These are phyloP conservation scores for Lactarius sp. DNA, from an alignment of 768 basidiomycete species.

Conservation along the genomic window DNA sequence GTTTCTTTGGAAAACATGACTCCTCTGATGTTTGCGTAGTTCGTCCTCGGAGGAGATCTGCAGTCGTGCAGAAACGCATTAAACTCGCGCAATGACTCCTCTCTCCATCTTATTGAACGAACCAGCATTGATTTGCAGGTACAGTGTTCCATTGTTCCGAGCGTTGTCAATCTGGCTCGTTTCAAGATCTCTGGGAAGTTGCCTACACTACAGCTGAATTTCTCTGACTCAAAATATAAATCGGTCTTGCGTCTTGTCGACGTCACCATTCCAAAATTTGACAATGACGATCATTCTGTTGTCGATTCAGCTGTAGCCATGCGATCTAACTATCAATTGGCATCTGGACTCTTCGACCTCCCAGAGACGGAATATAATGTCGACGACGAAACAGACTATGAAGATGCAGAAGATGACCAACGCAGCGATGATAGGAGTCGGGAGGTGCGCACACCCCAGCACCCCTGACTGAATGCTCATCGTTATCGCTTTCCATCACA, in stretches of 20 bases:
- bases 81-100: conserved; percentile 46
- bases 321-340: conserved; percentile 44
- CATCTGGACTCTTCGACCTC: conserved; percentile 51
- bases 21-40: conserved; percentile 42
- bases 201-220: conserved; percentile 82
- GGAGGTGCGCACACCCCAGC: conserved; percentile 37
- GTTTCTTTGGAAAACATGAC: not conserved
- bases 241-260: conserved; percentile 89
- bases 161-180: conserved; percentile 71
- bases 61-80: conserved; percentile 80
- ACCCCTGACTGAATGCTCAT: not conserved
- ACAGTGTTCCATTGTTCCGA: conserved; percentile 89
- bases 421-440: conserved; percentile 59
- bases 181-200: conserved; percentile 90
- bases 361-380: conserved; percentile 63
- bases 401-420: conserved; percentile 45
- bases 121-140: conserved; percentile 86
- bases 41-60: conserved; percentile 82
- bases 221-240: conserved; percentile 89
- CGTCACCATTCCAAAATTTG: conserved; percentile 82
- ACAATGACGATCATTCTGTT: conserved; percentile 35
- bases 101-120: conserved; percentile 85
- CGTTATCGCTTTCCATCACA: not conserved
- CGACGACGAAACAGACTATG: conserved; percentile 47
- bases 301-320: conserved; percentile 1